Evolutionary conservation across 2,329 filamentous ascomycete species (phyloP).

Genomic region (Pseudocercospora crystallina): DNA sequence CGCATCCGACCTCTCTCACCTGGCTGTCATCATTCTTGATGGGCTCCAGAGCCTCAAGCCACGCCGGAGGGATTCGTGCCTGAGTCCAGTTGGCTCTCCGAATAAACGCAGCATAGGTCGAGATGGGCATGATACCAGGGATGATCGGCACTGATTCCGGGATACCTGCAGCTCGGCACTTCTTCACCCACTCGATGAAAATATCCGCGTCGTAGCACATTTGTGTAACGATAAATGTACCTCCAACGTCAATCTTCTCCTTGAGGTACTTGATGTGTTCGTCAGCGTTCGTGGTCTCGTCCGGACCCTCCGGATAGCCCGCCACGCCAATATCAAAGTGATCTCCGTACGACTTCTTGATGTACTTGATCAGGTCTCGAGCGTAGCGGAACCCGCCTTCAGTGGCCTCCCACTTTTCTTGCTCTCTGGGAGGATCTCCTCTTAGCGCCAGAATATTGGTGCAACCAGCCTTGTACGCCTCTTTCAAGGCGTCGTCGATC

Average conservation of each 20-base stretch:
- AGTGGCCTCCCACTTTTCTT: constrained; percentile 88
- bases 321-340: constrained; percentile 98
- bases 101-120: constrained; percentile 90
- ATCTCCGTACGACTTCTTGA: constrained; percentile 73
- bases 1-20: constrained; percentile 85
- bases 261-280: constrained; percentile 87
- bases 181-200: constrained; percentile 86
- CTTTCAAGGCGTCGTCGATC: constrained; percentile 82
- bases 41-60: constrained; percentile 80
- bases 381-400: constrained; percentile 84
- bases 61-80: constrained; percentile 75
- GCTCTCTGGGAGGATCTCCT: constrained; percentile 89
- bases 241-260: constrained; percentile 93
- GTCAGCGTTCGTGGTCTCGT: constrained; percentile 87
- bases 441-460: constrained; percentile 94
- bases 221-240: constrained; percentile 92
- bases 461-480: constrained; percentile 91
- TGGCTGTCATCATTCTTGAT: constrained; percentile 96
- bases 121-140: constrained; percentile 89
- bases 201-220: constrained; percentile 99
- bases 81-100: constrained; percentile 89
- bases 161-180: constrained; percentile 82
- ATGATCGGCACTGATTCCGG: constrained; percentile 69
- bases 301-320: constrained; percentile 92
- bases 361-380: constrained; percentile 83